Base-by-base conservation (phyloP, 148 eudicot species). In the Chenopodium suecicum region DNA sequence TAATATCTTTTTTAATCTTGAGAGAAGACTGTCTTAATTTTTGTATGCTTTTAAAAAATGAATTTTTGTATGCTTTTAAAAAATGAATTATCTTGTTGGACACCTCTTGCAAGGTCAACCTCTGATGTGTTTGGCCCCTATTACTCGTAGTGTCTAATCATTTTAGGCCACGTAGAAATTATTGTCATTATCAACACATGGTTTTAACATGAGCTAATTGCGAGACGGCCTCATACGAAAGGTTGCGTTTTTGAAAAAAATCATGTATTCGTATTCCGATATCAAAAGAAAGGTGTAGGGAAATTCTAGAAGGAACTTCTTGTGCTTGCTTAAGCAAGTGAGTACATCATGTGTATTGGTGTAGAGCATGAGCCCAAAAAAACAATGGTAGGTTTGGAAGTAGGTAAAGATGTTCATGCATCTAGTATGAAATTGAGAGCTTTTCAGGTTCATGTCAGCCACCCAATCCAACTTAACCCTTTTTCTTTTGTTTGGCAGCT, bases 401-500 rank as follows among this genome's bases (percentile, higher is more conserved):
- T 84, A 76, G 80, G 83, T 84, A 41, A 72, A 68, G 74, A 46
- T 71, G 56, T 83, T 83, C 82, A 83, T 83, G 78, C 76, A 75
- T 76, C 70, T 78, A 68, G 56, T 37, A 67, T 34, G 63, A 63
- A 34, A 19, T 13, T 74, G 7, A 50, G 34, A 14, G 31, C 20
- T 29, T 70, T 50, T 58, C 60, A 62, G 34, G 16, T 22, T 65
- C 65, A 54, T 34, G 41, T 72, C 34, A 22, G n/a, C 67, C 64
- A 78, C 31, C 78, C 56, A 32, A 65, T 83, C 80, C 81, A 66
- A 74, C 78, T 37, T 23, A 27, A 67, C 73, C 70, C 48, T 44
- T 78, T 71, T 78, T 56, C 44, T 54, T 54, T 54, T 54, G 60
- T 73, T 79, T 56, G 79, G 52, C 17, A 27, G 62, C 82, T 27